phyloP scores from a whole-genome alignment of 2,329 filamentous ascomycete species.

The Lizonia empirigonia region DNA sequence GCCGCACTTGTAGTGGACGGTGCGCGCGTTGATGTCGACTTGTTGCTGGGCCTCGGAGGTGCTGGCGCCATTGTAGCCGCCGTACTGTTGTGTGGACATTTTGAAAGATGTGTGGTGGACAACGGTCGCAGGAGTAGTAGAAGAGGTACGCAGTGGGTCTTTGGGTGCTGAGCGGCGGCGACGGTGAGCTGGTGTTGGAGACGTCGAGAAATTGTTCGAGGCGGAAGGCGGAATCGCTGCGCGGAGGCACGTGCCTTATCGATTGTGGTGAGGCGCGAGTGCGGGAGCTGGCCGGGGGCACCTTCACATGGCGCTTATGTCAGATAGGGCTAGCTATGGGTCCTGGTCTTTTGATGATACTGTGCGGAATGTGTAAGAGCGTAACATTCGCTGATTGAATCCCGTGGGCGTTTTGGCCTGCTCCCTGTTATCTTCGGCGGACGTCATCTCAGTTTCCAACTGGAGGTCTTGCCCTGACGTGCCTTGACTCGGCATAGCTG shows the following conservation, averaged over 20 bases:
- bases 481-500: slow-evolving; percentile 28
- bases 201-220: slow-evolving; percentile 11
- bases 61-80: slow-evolving; percentile 15
- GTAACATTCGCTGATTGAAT: background rate
- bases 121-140: background rate
- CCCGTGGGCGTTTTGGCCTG: background rate
- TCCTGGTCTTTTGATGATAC: background rate
- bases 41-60: slow-evolving; percentile 30
- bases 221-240: slow-evolving; percentile 5
- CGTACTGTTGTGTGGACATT: slow-evolving; percentile 19
- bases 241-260: slow-evolving; percentile 16
- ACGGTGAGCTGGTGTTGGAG: background rate
- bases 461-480: slow-evolving; percentile 16
- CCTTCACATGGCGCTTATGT: slow-evolving; percentile 12
- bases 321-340: slow-evolving; percentile 8
- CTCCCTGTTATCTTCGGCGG: background rate
- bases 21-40: slow-evolving; percentile 51
- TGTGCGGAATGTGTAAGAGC: slow-evolving; percentile 1
- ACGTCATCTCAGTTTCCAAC: slow-evolving; percentile 2
- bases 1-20: slow-evolving; percentile 67
- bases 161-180: too few species aligned
- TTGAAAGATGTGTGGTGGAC: background rate
- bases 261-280: slow-evolving; percentile 1
- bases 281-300: background rate
- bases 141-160: background rate